Base-by-base conservation (phyloP, 2,329 filamentous ascomycete genomes). In the Colletotrichum cuscutae region DNA sequence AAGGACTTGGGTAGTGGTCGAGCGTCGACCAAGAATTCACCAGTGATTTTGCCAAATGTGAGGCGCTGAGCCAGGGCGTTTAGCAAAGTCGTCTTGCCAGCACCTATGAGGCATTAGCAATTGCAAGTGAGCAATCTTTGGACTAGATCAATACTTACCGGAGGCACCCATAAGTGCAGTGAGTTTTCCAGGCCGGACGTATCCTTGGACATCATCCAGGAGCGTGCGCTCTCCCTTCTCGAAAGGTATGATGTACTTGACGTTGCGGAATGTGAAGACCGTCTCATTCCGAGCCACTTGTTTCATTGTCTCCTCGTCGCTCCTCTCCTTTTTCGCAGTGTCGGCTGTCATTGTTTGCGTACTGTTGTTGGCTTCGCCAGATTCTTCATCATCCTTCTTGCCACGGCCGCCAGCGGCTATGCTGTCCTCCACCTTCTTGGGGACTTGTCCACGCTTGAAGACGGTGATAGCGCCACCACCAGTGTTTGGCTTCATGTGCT, bases 21-120 rank as follows among this genome's bases (percentile, higher is more conserved):
- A 2, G 93, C 93, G 76, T 95, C 93, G 8, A 95, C 92, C n/a
- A 95, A 84, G 85, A 96, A 94, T 64, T 95, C 91, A 62, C 94
- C 94, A 1, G 88, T 89, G 12, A 96, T 89, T 24, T 93, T 91
- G 77, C 94, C 94, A 86, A 94, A 93, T 1, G 89, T 95, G 52
- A 93, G 90, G 77, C 94, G 92, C 62, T 91, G 92, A 35, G 93
- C 93, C 24, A 96, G 86, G 2, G 92, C 91, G 80, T 94, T 92
- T 54, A 95, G 84, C 26, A 94, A 85, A 0, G 93, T 94, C 0
- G 92, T 95, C 81, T 95, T 95, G 63, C 94, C 94, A 42, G 83
- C 81, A 58, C 84, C 83, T 80, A 71, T 65, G 32, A 76, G 61
- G 1, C 9, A 22, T 74, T 28, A 74, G 64, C 15, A 28, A 12